Conservation (phyloP, 75 land plant species). For the Cupressus sempervirens region DNA sequence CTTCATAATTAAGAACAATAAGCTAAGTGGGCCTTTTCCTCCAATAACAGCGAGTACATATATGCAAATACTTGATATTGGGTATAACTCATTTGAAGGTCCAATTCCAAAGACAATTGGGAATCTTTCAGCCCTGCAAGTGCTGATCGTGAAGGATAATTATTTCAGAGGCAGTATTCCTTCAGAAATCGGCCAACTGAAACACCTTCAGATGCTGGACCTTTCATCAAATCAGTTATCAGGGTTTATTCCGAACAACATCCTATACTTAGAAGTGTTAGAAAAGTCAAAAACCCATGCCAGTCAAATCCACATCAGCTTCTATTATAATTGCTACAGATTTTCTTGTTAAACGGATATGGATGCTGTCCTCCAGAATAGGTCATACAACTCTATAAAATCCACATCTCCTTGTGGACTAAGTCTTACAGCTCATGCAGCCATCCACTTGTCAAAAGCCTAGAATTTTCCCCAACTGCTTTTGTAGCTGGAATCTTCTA, state of each 20-base stretch:
- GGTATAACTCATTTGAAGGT: neutral
- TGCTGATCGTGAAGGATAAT: neutral
- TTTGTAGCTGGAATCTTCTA: too few relatives aligned
- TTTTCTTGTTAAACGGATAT: too few relatives aligned
- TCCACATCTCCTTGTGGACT: too few relatives aligned
- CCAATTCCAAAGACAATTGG: neutral
- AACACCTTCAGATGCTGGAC: slow-evolving; percentile 24
- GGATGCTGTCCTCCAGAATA: too few relatives aligned
- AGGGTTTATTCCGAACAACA: slow-evolving; percentile 27
- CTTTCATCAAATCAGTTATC: slow-evolving; percentile 55
- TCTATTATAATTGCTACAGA: too few relatives aligned
- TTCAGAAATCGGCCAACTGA: neutral
- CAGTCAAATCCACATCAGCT: too few relatives aligned
- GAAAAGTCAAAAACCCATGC: too few relatives aligned
- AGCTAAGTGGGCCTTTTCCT: neutral
- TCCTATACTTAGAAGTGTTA: neutral
- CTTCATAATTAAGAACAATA: neutral
- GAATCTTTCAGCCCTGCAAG: neutral
- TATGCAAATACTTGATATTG: neutral
- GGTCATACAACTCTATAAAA: too few relatives aligned
- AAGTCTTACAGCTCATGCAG: too few relatives aligned
- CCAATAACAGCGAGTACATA: neutral
- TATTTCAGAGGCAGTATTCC: neutral
- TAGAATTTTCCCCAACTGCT: too few relatives aligned
- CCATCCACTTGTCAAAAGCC: too few relatives aligned